phyloP scores from a whole-genome alignment of 352 stramenopile species.

The Phytophthora idaei region DNA sequence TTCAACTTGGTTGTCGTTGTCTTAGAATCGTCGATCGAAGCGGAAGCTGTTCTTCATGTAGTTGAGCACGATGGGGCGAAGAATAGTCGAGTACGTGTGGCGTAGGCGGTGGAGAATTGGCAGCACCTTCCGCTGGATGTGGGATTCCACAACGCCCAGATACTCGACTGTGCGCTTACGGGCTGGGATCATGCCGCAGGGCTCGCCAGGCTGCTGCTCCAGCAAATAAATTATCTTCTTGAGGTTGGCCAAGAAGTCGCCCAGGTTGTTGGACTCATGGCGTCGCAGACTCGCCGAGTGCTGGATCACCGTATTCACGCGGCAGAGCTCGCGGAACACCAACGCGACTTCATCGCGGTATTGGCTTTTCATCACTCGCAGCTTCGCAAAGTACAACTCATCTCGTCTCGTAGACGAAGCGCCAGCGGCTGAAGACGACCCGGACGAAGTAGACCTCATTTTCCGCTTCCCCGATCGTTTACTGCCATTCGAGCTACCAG shows the following conservation, averaged over 20 bases:
- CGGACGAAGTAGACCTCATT: constrained; percentile 22
- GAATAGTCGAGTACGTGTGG: constrained; percentile 81
- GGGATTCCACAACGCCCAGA: constrained; percentile 80
- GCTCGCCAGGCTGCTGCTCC: constrained; percentile 77
- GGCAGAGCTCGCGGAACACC: constrained; percentile 80
- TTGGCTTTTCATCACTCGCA: constrained; percentile 69
- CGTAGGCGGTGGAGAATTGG: constrained; percentile 79
- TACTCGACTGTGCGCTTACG: constrained; percentile 80
- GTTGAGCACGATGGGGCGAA: constrained; percentile 78
- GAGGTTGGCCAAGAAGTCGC: constrained; percentile 83
- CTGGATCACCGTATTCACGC: constrained; percentile 82
- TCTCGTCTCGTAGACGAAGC: constrained; percentile 36
- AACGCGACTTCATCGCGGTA: constrained; percentile 85
- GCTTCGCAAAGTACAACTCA: constrained; percentile 70
- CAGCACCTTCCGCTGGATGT: constrained; percentile 85
- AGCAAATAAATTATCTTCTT: constrained; percentile 92
- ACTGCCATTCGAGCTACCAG: constrained; percentile 14
- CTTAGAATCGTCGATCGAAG: constrained; percentile 52
- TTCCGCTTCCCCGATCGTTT: constrained; percentile 41
- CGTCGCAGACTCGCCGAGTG: constrained; percentile 73
- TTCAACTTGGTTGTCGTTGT: constrained; percentile 1
- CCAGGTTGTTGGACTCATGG: constrained; percentile 83
- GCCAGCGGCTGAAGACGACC: constrained; percentile 9
- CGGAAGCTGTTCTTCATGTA: constrained; percentile 75
- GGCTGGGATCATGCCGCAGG: constrained; percentile 73